These are phyloP conservation scores for Leccinum angustisporum DNA, from an alignment of 1,284 basidiomycete species.

Conservation along the genomic window DNA sequence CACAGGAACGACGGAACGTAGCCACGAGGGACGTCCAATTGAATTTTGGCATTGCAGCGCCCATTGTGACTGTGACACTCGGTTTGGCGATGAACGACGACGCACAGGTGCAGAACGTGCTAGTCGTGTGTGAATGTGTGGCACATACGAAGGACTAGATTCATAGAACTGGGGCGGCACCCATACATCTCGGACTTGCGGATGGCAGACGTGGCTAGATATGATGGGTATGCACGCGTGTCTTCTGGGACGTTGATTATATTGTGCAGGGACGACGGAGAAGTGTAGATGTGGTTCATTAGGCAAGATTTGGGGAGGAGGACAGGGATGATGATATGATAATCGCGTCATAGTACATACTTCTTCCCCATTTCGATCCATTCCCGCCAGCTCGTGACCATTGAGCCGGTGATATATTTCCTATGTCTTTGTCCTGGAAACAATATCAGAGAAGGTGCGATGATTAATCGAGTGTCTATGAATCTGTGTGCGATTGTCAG, in stretches of 20 bases:
- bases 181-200: not conserved
- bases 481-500: not conserved
- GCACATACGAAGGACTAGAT: not conserved
- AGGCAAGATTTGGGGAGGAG: not conserved
- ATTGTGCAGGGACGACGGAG: conserved; percentile 5
- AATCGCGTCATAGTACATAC: not conserved
- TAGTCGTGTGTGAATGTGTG: not conserved
- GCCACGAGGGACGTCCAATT: too few species aligned
- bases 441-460: not conserved
- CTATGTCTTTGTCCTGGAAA: not conserved
- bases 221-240: not conserved
- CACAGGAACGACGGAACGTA: too few species aligned
- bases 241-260: not conserved
- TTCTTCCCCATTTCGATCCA: not conserved
- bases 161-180: not conserved
- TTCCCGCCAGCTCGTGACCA: not conserved
- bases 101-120: not conserved
- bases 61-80: too few species aligned
- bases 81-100: too few species aligned
- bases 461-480: not conserved
- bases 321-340: not conserved
- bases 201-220: not conserved
- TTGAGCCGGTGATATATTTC: not conserved
- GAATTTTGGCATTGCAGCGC: too few species aligned
- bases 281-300: not conserved